Percentiles rank a stretch among this genome's conserved stretches.
Evolutionary conservation across 202 grass and related monocot species (phyloP).

Genomic region (Panicum virgatum): DNA sequence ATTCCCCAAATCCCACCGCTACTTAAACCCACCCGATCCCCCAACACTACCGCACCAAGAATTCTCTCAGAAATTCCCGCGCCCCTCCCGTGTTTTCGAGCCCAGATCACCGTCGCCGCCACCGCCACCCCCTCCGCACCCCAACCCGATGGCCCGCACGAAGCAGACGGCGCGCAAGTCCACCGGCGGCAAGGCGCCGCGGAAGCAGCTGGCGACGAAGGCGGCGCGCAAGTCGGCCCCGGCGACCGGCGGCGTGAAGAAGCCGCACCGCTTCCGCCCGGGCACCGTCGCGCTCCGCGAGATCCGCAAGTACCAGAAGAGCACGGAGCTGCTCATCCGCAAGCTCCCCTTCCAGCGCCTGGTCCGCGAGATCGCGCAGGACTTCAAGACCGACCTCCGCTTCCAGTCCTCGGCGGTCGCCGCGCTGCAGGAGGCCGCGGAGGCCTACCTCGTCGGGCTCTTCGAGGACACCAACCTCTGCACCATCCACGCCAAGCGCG

Average conservation of each 20-base stretch:
- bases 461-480: slow-evolving; percentile 94
- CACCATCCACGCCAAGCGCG: slow-evolving; percentile 78
- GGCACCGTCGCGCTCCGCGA: slow-evolving; percentile 73
- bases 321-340: slow-evolving; percentile 80
- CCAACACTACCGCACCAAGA: background rate
- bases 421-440: slow-evolving; percentile 70
- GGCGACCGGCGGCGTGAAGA: slow-evolving; percentile 79
- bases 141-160: slow-evolving; percentile 58
- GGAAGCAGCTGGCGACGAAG: slow-evolving; percentile 82
- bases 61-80: background rate
- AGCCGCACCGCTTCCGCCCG: slow-evolving; percentile 65
- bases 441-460: slow-evolving; percentile 67
- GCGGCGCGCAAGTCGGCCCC: slow-evolving; percentile 71
- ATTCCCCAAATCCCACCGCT: background rate
- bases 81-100: too few species aligned
- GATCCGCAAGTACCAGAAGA: slow-evolving; percentile 96
- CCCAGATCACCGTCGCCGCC: background rate
- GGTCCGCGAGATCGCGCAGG: slow-evolving; percentile 71
- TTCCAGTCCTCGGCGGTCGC: slow-evolving; percentile 64
- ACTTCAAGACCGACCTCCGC: slow-evolving; percentile 74
- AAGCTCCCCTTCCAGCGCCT: slow-evolving; percentile 90
- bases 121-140: too few species aligned
- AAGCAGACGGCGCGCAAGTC: slow-evolving; percentile 90
- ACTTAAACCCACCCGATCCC: background rate
- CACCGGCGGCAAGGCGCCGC: slow-evolving; percentile 76